phyloP scores from a whole-genome alignment of 2,329 filamentous ascomycete species.

The Colletotrichum tofieldiae region DNA sequence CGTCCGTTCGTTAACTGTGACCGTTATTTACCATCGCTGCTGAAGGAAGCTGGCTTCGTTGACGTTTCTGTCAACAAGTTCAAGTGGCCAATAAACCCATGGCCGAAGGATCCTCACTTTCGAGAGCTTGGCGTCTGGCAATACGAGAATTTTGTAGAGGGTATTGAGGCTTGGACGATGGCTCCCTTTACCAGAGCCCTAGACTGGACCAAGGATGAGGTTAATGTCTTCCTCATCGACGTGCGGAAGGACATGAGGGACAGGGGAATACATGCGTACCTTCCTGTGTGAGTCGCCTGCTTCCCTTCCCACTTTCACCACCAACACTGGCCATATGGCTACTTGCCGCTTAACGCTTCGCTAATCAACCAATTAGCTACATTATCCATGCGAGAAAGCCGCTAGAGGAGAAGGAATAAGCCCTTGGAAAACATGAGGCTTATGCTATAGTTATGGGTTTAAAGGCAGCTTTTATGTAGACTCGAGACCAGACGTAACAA shows the following conservation, averaged over 20 bases:
- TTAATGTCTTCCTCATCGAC: conserved; percentile 46
- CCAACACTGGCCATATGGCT: not conserved
- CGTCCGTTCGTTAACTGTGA: conserved; percentile 58
- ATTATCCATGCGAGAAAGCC: not conserved
- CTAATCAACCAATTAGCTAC: not conserved
- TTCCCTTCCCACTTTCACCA: not conserved
- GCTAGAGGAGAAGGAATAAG: not conserved
- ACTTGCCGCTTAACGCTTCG: too few species aligned
- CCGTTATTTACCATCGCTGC: conserved; percentile 47
- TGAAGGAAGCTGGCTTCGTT: conserved; percentile 68
- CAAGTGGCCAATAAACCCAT: conserved; percentile 66
- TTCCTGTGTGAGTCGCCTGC: conserved; percentile 44
- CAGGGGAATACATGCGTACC: conserved; percentile 48
- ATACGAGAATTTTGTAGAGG: conserved; percentile 44
- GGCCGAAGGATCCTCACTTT: conserved; percentile 65
- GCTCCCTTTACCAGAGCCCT: conserved; percentile 49
- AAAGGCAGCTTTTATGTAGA: too few species aligned
- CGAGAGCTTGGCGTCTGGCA: conserved; percentile 60
- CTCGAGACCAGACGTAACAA: too few species aligned
- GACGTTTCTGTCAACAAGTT: conserved; percentile 64
- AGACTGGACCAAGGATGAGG: conserved; percentile 47
- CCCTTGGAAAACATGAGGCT: not conserved
- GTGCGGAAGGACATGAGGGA: conserved; percentile 48
- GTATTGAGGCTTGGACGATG: conserved; percentile 49
- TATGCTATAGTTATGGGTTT: too few species aligned